These are phyloP conservation scores for Ustulina deusta DNA, from an alignment of 2,329 filamentous ascomycete genomes.

Conservation along the genomic window DNA sequence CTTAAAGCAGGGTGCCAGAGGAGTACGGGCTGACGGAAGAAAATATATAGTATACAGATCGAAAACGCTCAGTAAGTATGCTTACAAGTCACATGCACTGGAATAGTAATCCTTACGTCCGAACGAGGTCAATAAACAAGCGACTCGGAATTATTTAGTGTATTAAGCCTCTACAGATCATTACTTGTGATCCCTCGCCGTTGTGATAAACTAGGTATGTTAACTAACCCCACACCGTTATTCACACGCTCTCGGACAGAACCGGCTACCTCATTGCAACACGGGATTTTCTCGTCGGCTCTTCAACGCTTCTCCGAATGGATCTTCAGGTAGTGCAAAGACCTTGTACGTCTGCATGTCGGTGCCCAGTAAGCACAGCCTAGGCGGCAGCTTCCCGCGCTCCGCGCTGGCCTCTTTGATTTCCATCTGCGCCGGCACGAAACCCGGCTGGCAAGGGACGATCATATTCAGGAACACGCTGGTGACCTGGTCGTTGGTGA, in stretches of 20 bases:
- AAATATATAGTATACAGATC: background rate
- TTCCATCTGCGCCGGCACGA: slow-evolving; percentile 64
- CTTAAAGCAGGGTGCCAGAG: background rate
- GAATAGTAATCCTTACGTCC: background rate
- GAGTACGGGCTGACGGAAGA: background rate
- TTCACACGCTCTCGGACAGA: too few relatives aligned
- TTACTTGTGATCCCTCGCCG: background rate
- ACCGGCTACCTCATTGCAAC: background rate
- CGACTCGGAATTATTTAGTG: background rate
- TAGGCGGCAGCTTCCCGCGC: slow-evolving; percentile 61
- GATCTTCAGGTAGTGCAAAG: slow-evolving; percentile 57
- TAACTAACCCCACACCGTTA: background rate
- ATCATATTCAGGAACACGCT: slow-evolving; percentile 47
- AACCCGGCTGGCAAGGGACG: slow-evolving; percentile 49
- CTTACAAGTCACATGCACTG: background rate
- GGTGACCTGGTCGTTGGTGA: slow-evolving; percentile 49
- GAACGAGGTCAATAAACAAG: background rate
- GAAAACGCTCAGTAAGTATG: background rate
- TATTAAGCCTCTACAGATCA: background rate
- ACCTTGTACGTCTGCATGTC: slow-evolving; percentile 62
- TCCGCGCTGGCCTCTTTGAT: slow-evolving; percentile 59
- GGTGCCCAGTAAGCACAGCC: slow-evolving; percentile 64
- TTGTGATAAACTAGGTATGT: background rate
- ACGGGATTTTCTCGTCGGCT: slow-evolving; percentile 7
- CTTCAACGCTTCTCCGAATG: slow-evolving; percentile 34